Evolutionary conservation across 2,329 filamentous ascomycete species (phyloP).

Genomic region (Macrophomina tecta): DNA sequence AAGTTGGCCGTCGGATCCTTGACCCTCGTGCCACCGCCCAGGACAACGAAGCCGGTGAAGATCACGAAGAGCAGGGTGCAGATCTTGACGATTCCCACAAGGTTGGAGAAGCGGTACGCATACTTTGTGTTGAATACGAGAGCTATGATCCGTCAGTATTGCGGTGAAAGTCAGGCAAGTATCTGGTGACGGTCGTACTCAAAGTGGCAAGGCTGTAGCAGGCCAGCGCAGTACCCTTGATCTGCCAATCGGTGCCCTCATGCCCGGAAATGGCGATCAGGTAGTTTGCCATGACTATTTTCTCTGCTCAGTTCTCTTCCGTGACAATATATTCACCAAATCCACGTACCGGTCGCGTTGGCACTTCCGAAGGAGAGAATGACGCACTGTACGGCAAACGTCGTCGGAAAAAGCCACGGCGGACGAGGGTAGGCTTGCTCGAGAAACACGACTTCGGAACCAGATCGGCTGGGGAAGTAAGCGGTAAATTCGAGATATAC

Average conservation of each 20-base stretch:
- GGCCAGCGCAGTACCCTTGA: constrained; percentile 70
- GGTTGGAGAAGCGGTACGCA: constrained; percentile 59
- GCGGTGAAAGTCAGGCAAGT: too few relatives aligned
- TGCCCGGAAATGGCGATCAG: constrained; percentile 63
- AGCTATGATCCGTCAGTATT: constrained; percentile 35
- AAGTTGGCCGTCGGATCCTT: constrained; percentile 38
- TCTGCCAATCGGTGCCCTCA: constrained; percentile 64
- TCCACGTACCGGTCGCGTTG: constrained; percentile 61
- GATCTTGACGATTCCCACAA: constrained; percentile 49
- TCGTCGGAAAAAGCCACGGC: constrained; percentile 64
- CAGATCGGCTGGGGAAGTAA: constrained; percentile 71
- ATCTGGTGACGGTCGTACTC: constrained; percentile 46
- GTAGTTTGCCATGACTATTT: constrained; percentile 65
- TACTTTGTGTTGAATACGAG: constrained; percentile 63
- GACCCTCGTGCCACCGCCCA: constrained; percentile 37
- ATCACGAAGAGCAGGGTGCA: constrained; percentile 46
- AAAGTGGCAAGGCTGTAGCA: constrained; percentile 66
- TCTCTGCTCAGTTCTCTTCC: background rate
- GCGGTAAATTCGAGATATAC: constrained; percentile 69
- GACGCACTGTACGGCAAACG: constrained; percentile 65
- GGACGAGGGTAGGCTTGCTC: constrained; percentile 72
- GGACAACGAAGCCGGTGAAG: constrained; percentile 40
- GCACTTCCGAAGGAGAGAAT: constrained; percentile 69
- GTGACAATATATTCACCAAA: too few relatives aligned
- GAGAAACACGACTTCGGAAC: constrained; percentile 70